Base-by-base conservation (phyloP, 148 eudicot genomes). In the Agrostemma githago region DNA sequence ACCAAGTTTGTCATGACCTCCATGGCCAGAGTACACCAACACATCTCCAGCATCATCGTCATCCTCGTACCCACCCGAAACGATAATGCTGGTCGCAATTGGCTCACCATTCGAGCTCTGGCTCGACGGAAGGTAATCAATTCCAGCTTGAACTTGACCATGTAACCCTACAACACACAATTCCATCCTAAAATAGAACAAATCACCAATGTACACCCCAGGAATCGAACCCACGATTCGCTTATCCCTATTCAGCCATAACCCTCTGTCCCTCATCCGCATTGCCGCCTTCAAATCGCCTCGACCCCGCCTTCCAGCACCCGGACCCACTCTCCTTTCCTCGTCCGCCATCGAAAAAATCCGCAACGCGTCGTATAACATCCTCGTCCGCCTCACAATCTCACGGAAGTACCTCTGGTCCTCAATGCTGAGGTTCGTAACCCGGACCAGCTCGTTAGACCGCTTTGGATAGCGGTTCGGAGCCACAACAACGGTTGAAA, bases 31-130 rank as follows among this genome's bases (percentile, higher is more conserved):
- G 42, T 92, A 95, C 3, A 90, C 66, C 3, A 95, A 62, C 61
- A 90, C 94, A 67, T 92, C 96, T 11, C 99, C 99, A 0, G 75
- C 69, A 76, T 95, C 97, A 10, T 86, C 97, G 74, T 95, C 93
- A 44, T 95, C 97, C 59, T 95, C 99, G 17, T 95, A 95, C 40
- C 99, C 99, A 76, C 96, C 98, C 0, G 97, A 95, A 8, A 90
- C 96, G 16, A 92, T 88, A 2, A 95, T 73, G 66, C 97, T 92
- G 3, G 97, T 95, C 2, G 99, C 99, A 72, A 95, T 84, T 0
- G 99, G 99, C 78, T 88, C 96, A 17, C 97, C 90, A 68, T 92
- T 92, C 16, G 93, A 84, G 79, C 96, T 92, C 83, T 85, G 85
- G 41, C 80, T 87, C 6, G 88, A 80, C 3, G 92, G 77, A 19